Evolutionary conservation across 495 filamentous ascomycete genomes (phyloP).

Genomic region (Neurospora sp.): DNA sequence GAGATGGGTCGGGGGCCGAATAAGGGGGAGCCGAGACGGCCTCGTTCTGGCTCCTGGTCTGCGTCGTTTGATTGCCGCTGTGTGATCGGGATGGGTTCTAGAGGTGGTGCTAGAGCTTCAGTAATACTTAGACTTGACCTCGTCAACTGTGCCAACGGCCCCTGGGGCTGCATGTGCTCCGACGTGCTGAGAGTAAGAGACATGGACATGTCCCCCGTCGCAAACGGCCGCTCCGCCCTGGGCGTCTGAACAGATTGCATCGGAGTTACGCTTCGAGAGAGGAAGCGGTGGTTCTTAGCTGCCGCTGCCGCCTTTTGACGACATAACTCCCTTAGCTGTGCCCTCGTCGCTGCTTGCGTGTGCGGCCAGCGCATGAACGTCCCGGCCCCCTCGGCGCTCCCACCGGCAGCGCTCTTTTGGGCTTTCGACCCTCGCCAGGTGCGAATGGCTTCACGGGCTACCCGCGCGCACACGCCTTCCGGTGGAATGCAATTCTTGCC

Average conservation of each 20-base stretch:
- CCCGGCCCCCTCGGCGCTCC: slow-evolving; percentile 38
- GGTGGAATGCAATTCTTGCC: slow-evolving; percentile 80
- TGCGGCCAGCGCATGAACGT: slow-evolving; percentile 62
- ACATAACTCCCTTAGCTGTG: slow-evolving; percentile 73
- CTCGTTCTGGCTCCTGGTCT: slow-evolving; percentile 13
- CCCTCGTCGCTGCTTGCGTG: slow-evolving; percentile 68
- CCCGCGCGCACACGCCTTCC: slow-evolving; percentile 78
- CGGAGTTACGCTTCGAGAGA: slow-evolving; percentile 61
- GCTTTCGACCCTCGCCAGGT: slow-evolving; percentile 63
- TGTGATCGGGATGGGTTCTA: neutral
- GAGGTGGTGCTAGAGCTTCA: slow-evolving; percentile 5
- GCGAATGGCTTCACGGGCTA: slow-evolving; percentile 73
- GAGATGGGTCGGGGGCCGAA: slow-evolving; percentile 16
- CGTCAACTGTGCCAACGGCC: slow-evolving; percentile 53
- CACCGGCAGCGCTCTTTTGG: slow-evolving; percentile 33
- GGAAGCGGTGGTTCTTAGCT: slow-evolving; percentile 44
- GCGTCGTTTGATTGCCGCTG: neutral
- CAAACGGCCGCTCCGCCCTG: slow-evolving; percentile 20
- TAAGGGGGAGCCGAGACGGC: slow-evolving; percentile 51
- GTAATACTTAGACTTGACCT: slow-evolving; percentile 22
- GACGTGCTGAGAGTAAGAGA: slow-evolving; percentile 75
- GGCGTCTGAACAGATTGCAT: slow-evolving; percentile 6
- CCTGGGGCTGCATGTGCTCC: slow-evolving; percentile 64
- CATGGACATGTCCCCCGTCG: slow-evolving; percentile 72
- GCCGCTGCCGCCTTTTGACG: slow-evolving; percentile 66